Conservation (phyloP, 306 rosid species). For the Biancaea sappan region DNA sequence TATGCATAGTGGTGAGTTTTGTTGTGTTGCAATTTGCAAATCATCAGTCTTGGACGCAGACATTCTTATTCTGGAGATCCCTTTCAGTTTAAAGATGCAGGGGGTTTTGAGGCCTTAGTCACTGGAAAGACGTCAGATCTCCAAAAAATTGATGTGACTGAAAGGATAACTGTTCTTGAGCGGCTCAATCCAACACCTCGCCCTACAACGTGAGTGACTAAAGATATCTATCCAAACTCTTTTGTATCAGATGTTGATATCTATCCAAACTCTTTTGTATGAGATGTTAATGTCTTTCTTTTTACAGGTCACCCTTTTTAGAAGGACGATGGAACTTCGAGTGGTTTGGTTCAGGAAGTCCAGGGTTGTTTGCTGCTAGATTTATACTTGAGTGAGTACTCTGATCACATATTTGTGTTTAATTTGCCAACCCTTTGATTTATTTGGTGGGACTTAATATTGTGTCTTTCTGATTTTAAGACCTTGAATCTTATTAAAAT, state of each 20-base stretch:
- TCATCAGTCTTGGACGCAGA: slow-evolving; percentile 9
- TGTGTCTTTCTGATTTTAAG: slow-evolving; percentile 13
- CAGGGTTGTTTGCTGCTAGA: slow-evolving; percentile 74
- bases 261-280: slow-evolving; percentile 34
- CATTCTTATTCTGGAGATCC: slow-evolving; percentile 36
- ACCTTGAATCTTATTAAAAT: slow-evolving; percentile 6
- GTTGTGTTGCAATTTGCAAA: slow-evolving; percentile 12
- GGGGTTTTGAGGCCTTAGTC: slow-evolving; percentile 87
- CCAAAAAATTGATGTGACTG: slow-evolving; percentile 89
- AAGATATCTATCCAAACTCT: not conserved
- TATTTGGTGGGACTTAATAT: slow-evolving; percentile 3
- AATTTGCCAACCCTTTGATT: slow-evolving; percentile 13
- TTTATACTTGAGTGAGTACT: slow-evolving; percentile 76
- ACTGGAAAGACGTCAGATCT: slow-evolving; percentile 79
- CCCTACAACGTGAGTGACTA: slow-evolving; percentile 80
- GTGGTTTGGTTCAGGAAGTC: slow-evolving; percentile 90
- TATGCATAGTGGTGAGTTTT: not conserved
- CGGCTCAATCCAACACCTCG: slow-evolving; percentile 95
- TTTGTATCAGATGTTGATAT: slow-evolving; percentile 43
- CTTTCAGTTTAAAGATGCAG: slow-evolving; percentile 92
- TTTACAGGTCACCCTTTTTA: slow-evolving; percentile 89
- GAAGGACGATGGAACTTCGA: slow-evolving; percentile 97
- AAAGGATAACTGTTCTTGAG: slow-evolving; percentile 92
- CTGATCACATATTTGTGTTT: slow-evolving; percentile 9
- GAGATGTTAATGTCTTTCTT: slow-evolving; percentile 44